Base-by-base conservation (phyloP, 1,139 yeast species). In the Sugiyamaella paludigena region DNA sequence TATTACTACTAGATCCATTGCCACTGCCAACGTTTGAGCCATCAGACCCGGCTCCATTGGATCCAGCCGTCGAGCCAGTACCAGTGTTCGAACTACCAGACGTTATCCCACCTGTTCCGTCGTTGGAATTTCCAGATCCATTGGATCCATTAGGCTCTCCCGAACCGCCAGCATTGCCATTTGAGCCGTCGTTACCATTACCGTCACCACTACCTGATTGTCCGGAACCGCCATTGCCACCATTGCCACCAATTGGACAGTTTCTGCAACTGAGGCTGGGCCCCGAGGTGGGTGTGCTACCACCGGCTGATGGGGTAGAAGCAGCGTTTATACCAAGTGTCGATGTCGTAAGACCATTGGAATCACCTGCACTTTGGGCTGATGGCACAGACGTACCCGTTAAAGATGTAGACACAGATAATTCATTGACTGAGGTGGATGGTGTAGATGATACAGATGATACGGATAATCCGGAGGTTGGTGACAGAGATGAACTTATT, bases 1-100 rank as follows among this genome's bases (percentile, higher is more conserved):
- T 32, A 4, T 40, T 42, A 12, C 50, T 9, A 33, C 49, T 36
- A 44, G 55, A 38, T 35, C 41, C 24, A 42, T 58, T 51, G 49
- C 52, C 50, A 54, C 52, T 43, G 51, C 53, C 57, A 49, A 57
- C 53, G 19, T 49, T 43, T 36, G 50, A 56, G 39, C 53, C 51
- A 45, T 51, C 50, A 29, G 56, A 49, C 19, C n/a, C 24, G 3
- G 5, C 24, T 19, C 24, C 24, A n/a, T n/a, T n/a, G n/a, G n/a
- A n/a, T n/a, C n/a, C n/a, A n/a, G n/a, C 24, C 3, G 24, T 19
- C 24, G 24, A 19, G 5, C 56, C 56, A 51, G 59, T 48, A 51
- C 58, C 55, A 45, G 43, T 38, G 47, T 55, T 55, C 45, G 34
- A 27, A 41, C 51, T 45, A 26, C 47, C 50, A 36, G 56, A 38